These are phyloP conservation scores for Apiotrichum gracile DNA, from an alignment of 1,284 basidiomycete genomes.

Conservation along the genomic window DNA sequence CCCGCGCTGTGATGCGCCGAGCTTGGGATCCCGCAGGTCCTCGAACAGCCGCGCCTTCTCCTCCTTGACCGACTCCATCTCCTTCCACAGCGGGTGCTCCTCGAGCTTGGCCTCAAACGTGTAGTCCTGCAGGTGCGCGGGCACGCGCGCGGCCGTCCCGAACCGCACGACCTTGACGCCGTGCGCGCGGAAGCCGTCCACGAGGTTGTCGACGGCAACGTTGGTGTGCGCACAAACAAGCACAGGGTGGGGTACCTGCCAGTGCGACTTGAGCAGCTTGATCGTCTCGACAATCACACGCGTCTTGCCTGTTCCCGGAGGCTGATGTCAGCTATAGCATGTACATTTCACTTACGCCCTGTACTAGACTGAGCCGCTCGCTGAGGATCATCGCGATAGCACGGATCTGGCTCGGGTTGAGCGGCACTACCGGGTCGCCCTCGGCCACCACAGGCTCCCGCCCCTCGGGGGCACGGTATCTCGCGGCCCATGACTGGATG, in stretches of 20 bases:
- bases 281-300: conserved; percentile 82
- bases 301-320: conserved; percentile 94
- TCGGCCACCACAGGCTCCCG: conserved; percentile 59
- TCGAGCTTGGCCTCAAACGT: conserved; percentile 65
- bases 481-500: conserved; percentile 67
- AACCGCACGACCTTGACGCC: conserved; percentile 72
- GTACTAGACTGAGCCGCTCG: conserved; percentile 70
- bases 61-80: conserved; percentile 52
- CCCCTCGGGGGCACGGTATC: conserved; percentile 55
- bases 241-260: conserved; percentile 74
- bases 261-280: conserved; percentile 72
- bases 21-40: conserved; percentile 42
- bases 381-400: conserved; percentile 84
- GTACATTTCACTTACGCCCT: conserved; percentile 60
- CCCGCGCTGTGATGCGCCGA: conserved; percentile 26
- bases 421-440: conserved; percentile 68
- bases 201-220: conserved; percentile 87
- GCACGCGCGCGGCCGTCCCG: conserved; percentile 61
- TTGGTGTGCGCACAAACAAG: conserved; percentile 91
- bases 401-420: conserved; percentile 73
- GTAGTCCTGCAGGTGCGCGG: conserved; percentile 54
- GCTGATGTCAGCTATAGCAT: conserved; percentile 49
- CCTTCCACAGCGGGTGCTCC: conserved; percentile 55
- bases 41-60: conserved; percentile 53
- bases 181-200: conserved; percentile 57